Percentiles rank a stretch among this genome's conserved stretches.
Conservation (phyloP, 2,329 filamentous ascomycete species). For the Coniochaeta pulveracea region DNA sequence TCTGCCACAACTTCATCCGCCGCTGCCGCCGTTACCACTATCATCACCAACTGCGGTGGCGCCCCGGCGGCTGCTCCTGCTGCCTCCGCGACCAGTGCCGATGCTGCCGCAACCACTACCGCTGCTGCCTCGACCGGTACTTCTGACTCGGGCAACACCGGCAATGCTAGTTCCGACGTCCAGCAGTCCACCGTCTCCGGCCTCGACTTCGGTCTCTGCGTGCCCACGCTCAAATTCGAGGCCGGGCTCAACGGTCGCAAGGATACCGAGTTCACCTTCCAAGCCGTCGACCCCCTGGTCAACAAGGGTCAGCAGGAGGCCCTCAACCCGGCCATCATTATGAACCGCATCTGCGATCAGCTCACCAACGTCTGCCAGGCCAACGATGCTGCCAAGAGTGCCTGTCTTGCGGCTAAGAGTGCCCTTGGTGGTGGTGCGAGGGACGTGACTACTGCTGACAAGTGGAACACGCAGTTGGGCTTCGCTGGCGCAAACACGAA, state of each 20-base stretch:
- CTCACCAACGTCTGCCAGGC: conserved; percentile 55
- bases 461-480: conserved; percentile 28
- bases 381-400: conserved; percentile 44
- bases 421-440: conserved; percentile 19
- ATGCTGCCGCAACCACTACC: neutral
- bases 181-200: conserved; percentile 20
- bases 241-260: conserved; percentile 44
- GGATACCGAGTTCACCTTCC: conserved; percentile 54
- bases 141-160: neutral
- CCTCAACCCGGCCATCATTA: conserved; percentile 63
- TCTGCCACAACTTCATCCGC: conserved; percentile 6
- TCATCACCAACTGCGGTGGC: neutral
- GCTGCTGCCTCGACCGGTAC: neutral
- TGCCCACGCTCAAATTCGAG: conserved; percentile 47
- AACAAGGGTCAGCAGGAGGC: conserved; percentile 54
- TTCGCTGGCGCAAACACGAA: conserved; percentile 26
- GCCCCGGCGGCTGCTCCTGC: neutral
- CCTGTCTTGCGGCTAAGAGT: conserved; percentile 40
- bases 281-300: conserved; percentile 50
- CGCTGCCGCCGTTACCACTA: neutral
- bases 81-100: neutral
- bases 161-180: conserved; percentile 5
- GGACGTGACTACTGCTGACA: conserved; percentile 24
- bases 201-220: conserved; percentile 41
- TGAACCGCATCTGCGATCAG: conserved; percentile 60